Evolutionary conservation across 1,139 yeast genomes (phyloP), one percentile per base, ranked within the genome.

Genomic region (Arxiozyma slooffiae): DNA sequence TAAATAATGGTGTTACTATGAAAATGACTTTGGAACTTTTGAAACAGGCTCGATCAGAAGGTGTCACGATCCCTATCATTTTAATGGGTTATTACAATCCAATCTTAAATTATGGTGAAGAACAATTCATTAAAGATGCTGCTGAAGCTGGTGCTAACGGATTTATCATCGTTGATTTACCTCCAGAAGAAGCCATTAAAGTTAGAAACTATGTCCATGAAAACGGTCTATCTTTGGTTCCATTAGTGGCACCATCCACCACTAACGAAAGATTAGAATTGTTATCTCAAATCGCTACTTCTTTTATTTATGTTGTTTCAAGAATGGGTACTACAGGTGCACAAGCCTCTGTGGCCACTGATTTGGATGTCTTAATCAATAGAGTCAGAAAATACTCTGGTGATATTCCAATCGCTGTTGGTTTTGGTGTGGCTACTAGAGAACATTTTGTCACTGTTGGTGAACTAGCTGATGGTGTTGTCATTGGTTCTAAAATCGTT

Each of bases 31-130:
- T 92, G 55, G 89, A 85, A 17, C 67, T 87, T 53, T 87, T 92
- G 36, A 69, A 72, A 51, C 67, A 78, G 58, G 97, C 97, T 26
- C 80, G 99, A 71, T 71, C 70, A 7, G 77, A 75, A 44, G 98
- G 98, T 51, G 86, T 94, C 50, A 81, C 87, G 41, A 80, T 89
- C 18, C 99, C 99, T 30, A 77, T 92, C 52, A 75, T 92, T 49
- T 77, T 92, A 53, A 92, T 92, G 99, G 99, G 99, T 51, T 92
- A 92, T 76, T 92, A 89, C 73, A 92, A 92, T 70, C 99, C 99
- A 20, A 81, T 92, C 56, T 68, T 88, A 69, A 84, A 79, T 60
- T 92, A 84, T 66, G 98, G 97, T 49, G 98, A 92, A 71, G 82
- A 83, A 62, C 76, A 80, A 67, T 76, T 92, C 72, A 80, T 89